Conservation (phyloP, 805 yeast species). For the Clavispora vitiphila region DNA sequence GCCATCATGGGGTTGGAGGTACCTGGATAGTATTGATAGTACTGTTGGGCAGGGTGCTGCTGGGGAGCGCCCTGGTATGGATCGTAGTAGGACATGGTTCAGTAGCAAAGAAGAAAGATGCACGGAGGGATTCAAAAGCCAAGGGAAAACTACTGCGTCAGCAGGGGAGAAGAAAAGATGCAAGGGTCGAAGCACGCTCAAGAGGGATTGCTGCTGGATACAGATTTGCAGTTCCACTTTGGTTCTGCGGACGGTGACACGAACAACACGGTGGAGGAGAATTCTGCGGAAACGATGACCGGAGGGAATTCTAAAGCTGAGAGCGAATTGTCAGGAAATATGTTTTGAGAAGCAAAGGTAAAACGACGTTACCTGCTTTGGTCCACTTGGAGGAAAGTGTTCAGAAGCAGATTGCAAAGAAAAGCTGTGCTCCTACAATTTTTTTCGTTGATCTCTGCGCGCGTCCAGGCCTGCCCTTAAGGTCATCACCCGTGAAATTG, state of each 20-base stretch:
- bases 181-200: neutral
- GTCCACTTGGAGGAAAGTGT: neutral
- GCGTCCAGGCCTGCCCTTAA: neutral
- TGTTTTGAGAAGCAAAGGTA: neutral
- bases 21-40: constrained; percentile 26
- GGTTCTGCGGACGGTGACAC: neutral
- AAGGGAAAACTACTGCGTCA: neutral
- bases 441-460: constrained; percentile 15
- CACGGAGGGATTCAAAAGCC: neutral
- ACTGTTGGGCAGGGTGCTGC: constrained; percentile 30
- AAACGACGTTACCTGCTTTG: neutral
- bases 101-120: neutral
- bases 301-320: neutral
- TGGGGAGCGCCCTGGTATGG: constrained; percentile 36
- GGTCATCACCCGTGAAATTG: constrained; percentile 3
- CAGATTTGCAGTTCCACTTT: neutral
- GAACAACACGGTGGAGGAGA: neutral
- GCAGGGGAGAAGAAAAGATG: neutral
- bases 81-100: constrained; percentile 37
- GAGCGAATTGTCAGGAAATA: neutral
- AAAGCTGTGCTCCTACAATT: neutral
- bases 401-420: neutral
- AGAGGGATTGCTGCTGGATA: neutral
- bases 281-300: neutral
- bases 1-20: constrained; percentile 1